These are phyloP conservation scores for Candida boidinii DNA, from an alignment of 805 yeast species.

Conservation along the genomic window DNA sequence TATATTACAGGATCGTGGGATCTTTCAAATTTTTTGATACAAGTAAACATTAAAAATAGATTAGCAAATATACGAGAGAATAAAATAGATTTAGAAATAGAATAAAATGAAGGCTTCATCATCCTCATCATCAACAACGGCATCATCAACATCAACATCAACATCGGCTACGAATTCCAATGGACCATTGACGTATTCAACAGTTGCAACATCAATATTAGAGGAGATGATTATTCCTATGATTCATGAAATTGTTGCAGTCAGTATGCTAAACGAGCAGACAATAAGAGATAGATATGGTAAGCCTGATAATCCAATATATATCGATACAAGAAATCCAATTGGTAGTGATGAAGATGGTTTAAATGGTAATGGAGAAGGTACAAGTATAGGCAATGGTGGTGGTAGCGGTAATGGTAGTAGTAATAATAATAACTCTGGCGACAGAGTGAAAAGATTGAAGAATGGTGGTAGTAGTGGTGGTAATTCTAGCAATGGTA, in stretches of 20 bases:
- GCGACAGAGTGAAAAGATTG: conserved; percentile 2
- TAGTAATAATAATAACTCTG: too few relatives aligned
- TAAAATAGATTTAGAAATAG: too few relatives aligned
- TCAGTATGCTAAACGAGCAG: conserved; percentile 22
- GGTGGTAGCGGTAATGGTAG: neutral
- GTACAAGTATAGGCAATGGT: neutral
- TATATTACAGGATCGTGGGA: too few relatives aligned
- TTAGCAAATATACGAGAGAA: too few relatives aligned
- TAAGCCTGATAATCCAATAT: conserved; percentile 15
- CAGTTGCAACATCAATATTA: conserved; percentile 21
- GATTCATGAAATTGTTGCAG: conserved; percentile 23
- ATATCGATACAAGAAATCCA: conserved; percentile 12
- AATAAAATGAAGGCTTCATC: too few relatives aligned
- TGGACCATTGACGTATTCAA: conserved; percentile 21
- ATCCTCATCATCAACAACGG: too few relatives aligned
- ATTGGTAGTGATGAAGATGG: neutral
- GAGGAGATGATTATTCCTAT: conserved; percentile 26
- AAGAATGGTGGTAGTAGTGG: too few relatives aligned
- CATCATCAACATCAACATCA: too few relatives aligned
- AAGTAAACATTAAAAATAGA: too few relatives aligned
- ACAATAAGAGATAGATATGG: conserved; percentile 23
- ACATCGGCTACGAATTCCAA: too few relatives aligned
- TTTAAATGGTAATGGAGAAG: neutral
- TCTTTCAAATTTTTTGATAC: too few relatives aligned
- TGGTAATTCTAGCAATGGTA: too few relatives aligned